Conservation (phyloP, 2,329 filamentous ascomycete genomes). For the Dothideomycetidae sp. region DNA sequence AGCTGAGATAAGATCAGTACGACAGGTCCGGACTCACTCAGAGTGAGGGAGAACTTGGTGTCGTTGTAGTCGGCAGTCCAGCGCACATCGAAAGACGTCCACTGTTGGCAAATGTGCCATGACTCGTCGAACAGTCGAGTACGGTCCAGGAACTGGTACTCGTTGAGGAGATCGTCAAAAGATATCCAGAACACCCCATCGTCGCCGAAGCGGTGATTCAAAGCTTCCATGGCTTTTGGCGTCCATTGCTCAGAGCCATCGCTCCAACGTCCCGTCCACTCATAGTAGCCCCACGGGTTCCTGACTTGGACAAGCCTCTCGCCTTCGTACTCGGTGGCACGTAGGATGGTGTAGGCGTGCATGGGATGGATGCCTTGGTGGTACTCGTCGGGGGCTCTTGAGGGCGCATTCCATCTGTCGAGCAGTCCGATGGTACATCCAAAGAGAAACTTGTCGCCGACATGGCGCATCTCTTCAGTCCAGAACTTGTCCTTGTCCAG, state of each 20-base stretch:
- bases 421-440: constrained; percentile 30
- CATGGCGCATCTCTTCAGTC: constrained; percentile 64
- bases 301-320: constrained; percentile 49
- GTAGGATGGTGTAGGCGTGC: constrained; percentile 46
- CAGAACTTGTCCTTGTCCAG: constrained; percentile 71
- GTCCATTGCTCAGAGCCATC: constrained; percentile 81
- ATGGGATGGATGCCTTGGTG: constrained; percentile 33
- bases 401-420: no score
- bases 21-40: constrained; percentile 37
- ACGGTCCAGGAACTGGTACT: constrained; percentile 46
- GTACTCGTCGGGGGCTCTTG: constrained; percentile 23
- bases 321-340: constrained; percentile 45
- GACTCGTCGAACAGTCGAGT: constrained; percentile 48
- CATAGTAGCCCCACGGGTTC: constrained; percentile 69
- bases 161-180: constrained; percentile 43
- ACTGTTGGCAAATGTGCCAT: constrained; percentile 47
- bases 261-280: constrained; percentile 71
- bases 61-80: constrained; percentile 48
- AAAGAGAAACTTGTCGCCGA: constrained; percentile 21
- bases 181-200: constrained; percentile 44
- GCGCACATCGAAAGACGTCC: constrained; percentile 40
- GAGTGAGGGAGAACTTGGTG: constrained; percentile 43
- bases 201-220: constrained; percentile 19
- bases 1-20: constrained; percentile 45
- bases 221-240: constrained; percentile 51